Evolutionary conservation across 495 filamentous ascomycete species (phyloP).

Genomic region (Aspergillus leporis): DNA sequence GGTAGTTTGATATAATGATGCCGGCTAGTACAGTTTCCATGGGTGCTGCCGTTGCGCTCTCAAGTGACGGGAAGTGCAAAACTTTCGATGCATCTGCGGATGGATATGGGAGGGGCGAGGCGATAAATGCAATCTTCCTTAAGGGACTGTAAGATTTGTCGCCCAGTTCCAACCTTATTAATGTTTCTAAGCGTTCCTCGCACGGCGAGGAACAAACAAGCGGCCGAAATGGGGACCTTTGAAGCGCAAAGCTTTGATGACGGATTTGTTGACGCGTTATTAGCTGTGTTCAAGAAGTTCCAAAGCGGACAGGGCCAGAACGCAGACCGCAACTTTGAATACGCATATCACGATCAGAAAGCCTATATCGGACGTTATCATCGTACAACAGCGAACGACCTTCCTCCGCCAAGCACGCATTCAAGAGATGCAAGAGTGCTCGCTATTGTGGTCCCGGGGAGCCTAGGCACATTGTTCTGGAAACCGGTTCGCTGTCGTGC

Average conservation of each 20-base stretch:
- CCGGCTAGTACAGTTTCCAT: conserved; percentile 3
- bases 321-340: background rate
- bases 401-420: background rate
- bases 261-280: background rate
- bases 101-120: background rate
- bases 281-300: background rate
- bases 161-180: too few species aligned
- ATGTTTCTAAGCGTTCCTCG: too few species aligned
- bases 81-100: background rate
- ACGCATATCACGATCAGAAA: background rate
- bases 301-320: background rate
- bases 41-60: background rate
- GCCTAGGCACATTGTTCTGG: background rate
- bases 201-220: background rate
- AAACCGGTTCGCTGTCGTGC: background rate
- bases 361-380: background rate
- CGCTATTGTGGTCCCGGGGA: background rate
- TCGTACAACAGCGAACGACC: background rate
- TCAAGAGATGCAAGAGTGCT: background rate
- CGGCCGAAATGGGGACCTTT: background rate
- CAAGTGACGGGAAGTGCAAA: background rate
- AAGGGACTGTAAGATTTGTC: background rate
- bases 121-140: background rate
- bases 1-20: background rate
- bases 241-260: background rate